Percentiles rank a stretch among this genome's conserved stretches.
Conservation (phyloP, 768 basidiomycete species). For the Cystobasidium ongulense region DNA sequence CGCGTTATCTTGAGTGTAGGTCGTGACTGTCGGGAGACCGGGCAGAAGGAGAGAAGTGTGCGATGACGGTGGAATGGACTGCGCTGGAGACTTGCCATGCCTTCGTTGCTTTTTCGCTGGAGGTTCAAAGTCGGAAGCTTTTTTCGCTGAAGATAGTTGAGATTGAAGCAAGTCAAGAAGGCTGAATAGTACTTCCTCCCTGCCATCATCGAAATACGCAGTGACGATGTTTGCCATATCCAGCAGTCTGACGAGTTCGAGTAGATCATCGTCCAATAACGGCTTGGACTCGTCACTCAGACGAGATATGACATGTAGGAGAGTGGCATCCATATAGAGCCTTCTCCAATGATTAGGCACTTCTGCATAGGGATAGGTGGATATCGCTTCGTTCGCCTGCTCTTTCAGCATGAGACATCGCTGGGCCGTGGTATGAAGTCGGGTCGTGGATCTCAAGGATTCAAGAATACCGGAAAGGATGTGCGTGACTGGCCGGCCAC, state of each 20-base stretch:
- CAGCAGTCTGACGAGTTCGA: constrained; percentile 53
- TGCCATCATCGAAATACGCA: constrained; percentile 59
- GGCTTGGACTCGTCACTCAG: constrained; percentile 6
- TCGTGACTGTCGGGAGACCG: constrained; percentile 49
- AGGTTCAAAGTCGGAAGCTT: constrained; percentile 23
- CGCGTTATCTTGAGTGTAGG: constrained; percentile 54
- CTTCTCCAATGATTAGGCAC: constrained; percentile 54
- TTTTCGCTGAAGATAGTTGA: not conserved
- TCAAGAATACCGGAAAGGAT: not conserved
- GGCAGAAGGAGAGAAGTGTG: constrained; percentile 37
- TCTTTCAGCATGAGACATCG: constrained; percentile 44
- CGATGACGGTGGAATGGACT: constrained; percentile 31
- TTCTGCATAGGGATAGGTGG: constrained; percentile 45
- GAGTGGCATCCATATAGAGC: constrained; percentile 66
- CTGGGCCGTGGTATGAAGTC: not conserved
- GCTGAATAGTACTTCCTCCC: constrained; percentile 57
- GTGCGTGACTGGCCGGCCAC: not conserved
- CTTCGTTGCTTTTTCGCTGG: not conserved
- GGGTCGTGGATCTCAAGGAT: not conserved
- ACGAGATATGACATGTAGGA: constrained; percentile 49
- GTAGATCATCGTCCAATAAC: not conserved
- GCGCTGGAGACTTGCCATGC: constrained; percentile 7
- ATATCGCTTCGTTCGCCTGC: constrained; percentile 54
- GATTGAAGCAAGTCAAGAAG: constrained; percentile 53
- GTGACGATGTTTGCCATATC: constrained; percentile 78